Conservation (phyloP, 306 rosid genomes). For the Cucurbita argyrosperma region DNA sequence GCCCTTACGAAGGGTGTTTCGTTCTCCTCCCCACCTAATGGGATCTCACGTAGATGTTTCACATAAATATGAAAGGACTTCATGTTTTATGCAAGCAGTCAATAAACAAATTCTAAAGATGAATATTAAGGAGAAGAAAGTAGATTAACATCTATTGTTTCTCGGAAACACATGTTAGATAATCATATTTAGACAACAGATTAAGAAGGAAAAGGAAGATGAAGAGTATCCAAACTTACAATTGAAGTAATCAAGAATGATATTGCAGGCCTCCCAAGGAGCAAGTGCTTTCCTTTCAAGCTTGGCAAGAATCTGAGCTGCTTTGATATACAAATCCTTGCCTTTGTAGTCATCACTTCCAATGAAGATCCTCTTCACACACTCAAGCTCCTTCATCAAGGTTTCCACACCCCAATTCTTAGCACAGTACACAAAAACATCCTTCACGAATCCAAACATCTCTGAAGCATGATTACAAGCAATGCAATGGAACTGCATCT, state of each 20-base stretch:
- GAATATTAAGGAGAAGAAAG: neutral
- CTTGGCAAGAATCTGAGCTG: conserved; percentile 53
- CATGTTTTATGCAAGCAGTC: neutral
- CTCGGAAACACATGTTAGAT: neutral
- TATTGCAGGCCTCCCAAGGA: conserved; percentile 78
- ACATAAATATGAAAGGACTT: neutral
- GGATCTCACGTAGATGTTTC: neutral
- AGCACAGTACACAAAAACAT: conserved; percentile 73
- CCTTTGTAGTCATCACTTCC: conserved; percentile 84
- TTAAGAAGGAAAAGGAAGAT: neutral
- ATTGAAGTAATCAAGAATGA: conserved; percentile 64
- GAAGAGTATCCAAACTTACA: conserved; percentile 33
- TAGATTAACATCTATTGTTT: neutral
- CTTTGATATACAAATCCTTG: conserved; percentile 61
- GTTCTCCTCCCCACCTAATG: no score
- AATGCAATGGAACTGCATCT: conserved; percentile 91
- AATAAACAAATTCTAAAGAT: neutral
- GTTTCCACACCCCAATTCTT: conserved; percentile 87
- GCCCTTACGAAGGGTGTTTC: no score
- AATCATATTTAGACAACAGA: neutral
- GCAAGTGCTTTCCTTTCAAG: conserved; percentile 52
- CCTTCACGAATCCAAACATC: conserved; percentile 97
- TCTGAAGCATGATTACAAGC: conserved; percentile 88
- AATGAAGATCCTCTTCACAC: conserved; percentile 72
- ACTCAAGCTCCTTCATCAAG: conserved; percentile 75